These are phyloP conservation scores for Penicillium turbatum DNA, from an alignment of 495 filamentous ascomycete genomes.

Conservation along the genomic window DNA sequence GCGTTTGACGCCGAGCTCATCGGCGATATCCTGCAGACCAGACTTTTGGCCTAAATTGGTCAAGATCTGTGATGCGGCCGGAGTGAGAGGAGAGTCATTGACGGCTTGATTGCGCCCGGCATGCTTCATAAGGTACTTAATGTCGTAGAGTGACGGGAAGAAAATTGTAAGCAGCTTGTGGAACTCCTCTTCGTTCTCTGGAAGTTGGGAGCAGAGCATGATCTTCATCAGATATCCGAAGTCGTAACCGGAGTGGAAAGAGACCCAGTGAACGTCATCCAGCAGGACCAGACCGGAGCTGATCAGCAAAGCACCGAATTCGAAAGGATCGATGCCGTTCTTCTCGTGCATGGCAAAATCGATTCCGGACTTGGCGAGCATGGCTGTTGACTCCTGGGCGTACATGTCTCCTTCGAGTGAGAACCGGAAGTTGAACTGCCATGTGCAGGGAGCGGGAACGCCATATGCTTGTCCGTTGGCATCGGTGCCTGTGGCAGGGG, in stretches of 20 bases:
- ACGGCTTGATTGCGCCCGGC: conserved; percentile 61
- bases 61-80: conserved; percentile 62
- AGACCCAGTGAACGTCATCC: conserved; percentile 89
- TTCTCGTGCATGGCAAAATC: conserved; percentile 78
- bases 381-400: conserved; percentile 84
- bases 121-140: conserved; percentile 95
- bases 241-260: conserved; percentile 98
- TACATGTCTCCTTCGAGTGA: conserved; percentile 95
- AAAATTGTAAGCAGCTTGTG: conserved; percentile 78
- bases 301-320: conserved; percentile 84
- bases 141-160: conserved; percentile 90
- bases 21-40: conserved; percentile 87
- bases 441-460: conserved; percentile 77
- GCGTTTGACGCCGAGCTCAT: conserved; percentile 83
- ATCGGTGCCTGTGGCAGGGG: conserved; percentile 62
- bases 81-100: conserved; percentile 56
- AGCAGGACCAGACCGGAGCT: conserved; percentile 87
- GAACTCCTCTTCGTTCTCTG: conserved; percentile 83
- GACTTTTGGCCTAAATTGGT: conserved; percentile 78
- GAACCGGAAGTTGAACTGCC: conserved; percentile 99
- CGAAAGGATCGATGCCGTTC: conserved; percentile 84
- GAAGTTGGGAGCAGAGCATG: conserved; percentile 71
- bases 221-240: conserved; percentile 96
- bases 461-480: conserved; percentile 45
- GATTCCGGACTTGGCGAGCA: conserved; percentile 79